These are phyloP conservation scores for Annona cherimola DNA, from an alignment of 164 flowering plant species.

Conservation along the genomic window DNA sequence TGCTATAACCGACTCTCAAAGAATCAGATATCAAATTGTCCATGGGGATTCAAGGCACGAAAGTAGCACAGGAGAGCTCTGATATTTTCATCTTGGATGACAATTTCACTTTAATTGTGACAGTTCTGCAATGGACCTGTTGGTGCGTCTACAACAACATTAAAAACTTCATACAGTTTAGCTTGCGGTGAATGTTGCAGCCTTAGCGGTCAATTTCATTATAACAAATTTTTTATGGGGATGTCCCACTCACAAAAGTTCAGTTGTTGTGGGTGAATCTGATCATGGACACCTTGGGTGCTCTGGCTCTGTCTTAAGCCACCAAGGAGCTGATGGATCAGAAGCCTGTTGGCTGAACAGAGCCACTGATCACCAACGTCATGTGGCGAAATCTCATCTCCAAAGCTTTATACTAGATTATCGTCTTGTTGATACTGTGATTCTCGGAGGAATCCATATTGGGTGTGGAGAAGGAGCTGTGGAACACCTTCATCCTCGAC, in stretches of 20 bases:
- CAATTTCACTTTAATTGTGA: constrained; percentile 47
- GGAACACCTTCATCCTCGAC: constrained; percentile 4
- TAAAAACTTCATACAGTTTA: constrained; percentile 73
- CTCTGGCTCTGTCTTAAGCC: constrained; percentile 46
- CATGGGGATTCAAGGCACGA: constrained; percentile 65
- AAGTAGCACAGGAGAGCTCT: constrained; percentile 66
- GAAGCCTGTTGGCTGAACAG: constrained; percentile 12
- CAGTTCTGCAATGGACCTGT: constrained; percentile 43
- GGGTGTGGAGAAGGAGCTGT: constrained; percentile 3
- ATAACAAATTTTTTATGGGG: constrained; percentile 52
- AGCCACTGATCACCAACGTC: constrained; percentile 9
- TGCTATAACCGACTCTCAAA: constrained; percentile 57
- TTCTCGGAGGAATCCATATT: constrained; percentile 6
- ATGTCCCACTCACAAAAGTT: constrained; percentile 52
- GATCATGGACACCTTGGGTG: constrained; percentile 66
- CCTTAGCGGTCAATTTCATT: constrained; percentile 50
- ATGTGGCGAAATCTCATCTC: constrained; percentile 12
- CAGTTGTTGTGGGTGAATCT: constrained; percentile 71
- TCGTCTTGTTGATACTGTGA: constrained; percentile 5
- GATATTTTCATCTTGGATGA: constrained; percentile 61
- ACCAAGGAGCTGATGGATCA: constrained; percentile 10
- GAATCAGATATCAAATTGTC: constrained; percentile 61
- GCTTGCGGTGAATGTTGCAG: constrained; percentile 57
- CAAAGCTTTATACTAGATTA: constrained; percentile 8
- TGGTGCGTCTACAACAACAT: constrained; percentile 58